Evolutionary conservation across 345 rosid genomes (phyloP).

Genomic region (Conringia planisiliqua): DNA sequence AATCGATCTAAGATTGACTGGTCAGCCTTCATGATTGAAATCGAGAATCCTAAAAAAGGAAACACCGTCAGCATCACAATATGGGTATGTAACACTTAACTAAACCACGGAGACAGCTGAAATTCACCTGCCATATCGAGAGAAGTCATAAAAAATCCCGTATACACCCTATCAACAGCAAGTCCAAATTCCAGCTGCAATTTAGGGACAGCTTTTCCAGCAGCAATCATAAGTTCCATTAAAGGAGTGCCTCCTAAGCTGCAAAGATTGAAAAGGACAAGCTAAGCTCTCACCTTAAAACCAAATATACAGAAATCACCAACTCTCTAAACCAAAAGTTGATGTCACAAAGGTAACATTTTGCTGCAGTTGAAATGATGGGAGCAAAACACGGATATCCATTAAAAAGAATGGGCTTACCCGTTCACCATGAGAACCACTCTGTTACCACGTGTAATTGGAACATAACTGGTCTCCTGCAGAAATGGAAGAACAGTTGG

Average conservation of each 20-base stretch:
- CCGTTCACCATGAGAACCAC: slow-evolving; percentile 97
- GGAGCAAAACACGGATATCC: background rate
- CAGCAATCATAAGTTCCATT: slow-evolving; percentile 95
- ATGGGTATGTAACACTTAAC: slow-evolving; percentile 8
- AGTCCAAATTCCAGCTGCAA: slow-evolving; percentile 93
- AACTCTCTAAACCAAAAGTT: background rate
- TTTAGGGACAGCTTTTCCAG: slow-evolving; percentile 86
- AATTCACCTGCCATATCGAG: slow-evolving; percentile 97
- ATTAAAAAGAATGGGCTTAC: slow-evolving; percentile 42
- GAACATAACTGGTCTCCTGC: slow-evolving; percentile 96
- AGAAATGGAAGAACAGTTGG: slow-evolving; percentile 26
- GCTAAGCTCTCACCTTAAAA: background rate
- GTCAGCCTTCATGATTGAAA: slow-evolving; percentile 92
- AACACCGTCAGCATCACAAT: background rate
- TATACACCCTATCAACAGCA: slow-evolving; percentile 96
- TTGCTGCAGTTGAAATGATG: background rate
- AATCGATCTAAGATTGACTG: slow-evolving; percentile 55
- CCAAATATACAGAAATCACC: background rate
- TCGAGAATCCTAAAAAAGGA: slow-evolving; percentile 69
- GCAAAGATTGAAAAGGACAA: slow-evolving; percentile 19
- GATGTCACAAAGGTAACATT: background rate
- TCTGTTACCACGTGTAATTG: slow-evolving; percentile 80
- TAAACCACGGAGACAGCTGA: background rate
- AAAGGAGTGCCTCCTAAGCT: slow-evolving; percentile 91
- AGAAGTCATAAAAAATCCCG: slow-evolving; percentile 96